Conservation (phyloP, 805 yeast genomes). For the Teunomyces stri region DNA sequence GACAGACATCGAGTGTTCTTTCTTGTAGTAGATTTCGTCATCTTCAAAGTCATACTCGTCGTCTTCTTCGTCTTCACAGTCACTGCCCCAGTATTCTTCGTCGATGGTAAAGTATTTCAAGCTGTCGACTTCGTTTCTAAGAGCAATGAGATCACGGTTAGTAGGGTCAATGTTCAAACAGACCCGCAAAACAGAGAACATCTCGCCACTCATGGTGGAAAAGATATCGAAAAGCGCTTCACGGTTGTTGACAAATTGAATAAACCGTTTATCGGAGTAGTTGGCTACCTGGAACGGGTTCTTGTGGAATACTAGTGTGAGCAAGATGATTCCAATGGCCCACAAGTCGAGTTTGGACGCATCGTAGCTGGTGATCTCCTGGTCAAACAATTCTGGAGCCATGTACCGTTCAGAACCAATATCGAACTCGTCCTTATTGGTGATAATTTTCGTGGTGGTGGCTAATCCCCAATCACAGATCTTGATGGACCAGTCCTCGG, state of each 20-base stretch:
- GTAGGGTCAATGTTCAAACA: conserved; percentile 82
- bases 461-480: conserved; percentile 62
- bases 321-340: conserved; percentile 81
- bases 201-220: conserved; percentile 82
- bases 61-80: conserved; percentile 46
- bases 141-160: conserved; percentile 64
- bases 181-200: conserved; percentile 78
- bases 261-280: conserved; percentile 74
- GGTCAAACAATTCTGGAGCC: conserved; percentile 90
- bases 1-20: conserved; percentile 8
- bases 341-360: conserved; percentile 84
- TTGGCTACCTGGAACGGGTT: conserved; percentile 84
- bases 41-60: conserved; percentile 19
- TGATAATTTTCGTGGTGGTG: conserved; percentile 49
- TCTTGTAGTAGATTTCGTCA: conserved; percentile 20
- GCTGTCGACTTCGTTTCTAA: conserved; percentile 58
- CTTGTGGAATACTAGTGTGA: conserved; percentile 83
- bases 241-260: conserved; percentile 81
- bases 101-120: conserved; percentile 78
- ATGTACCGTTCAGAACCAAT: conserved; percentile 89
- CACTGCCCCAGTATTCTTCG: conserved; percentile 55
- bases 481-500: conserved; percentile 52
- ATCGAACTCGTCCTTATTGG: conserved; percentile 61
- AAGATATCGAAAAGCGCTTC: conserved; percentile 91
- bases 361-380: conserved; percentile 57